These are phyloP conservation scores for Cucumis sativus DNA, from an alignment of 306 rosid genomes.

Conservation along the genomic window Cucumber_9930_V3 NC_026660.2:30001001-30001500, in stretches of 20 bases:
- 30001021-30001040: conserved; percentile 6
- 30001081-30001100: not conserved
- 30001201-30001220: not conserved
- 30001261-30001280: not conserved
- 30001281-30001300: not conserved
- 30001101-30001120: conserved; percentile 2
- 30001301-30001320: not conserved
- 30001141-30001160: not conserved
- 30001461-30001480: not conserved
- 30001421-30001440: not conserved
- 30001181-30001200: not conserved
- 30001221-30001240: conserved; percentile 6
- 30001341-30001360: not conserved
- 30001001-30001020: conserved; percentile 1
- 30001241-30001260: not conserved
- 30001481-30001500: not conserved
- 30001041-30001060: not conserved
- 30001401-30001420: not conserved
- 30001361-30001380: too few relatives aligned
- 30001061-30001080: not conserved
- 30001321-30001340: not conserved
- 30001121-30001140: not conserved
- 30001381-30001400: not conserved
- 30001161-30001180: not conserved
- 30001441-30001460: not conserved